Conservation (phyloP, 1,139 yeast species). For the Pichia sp. region DNA sequence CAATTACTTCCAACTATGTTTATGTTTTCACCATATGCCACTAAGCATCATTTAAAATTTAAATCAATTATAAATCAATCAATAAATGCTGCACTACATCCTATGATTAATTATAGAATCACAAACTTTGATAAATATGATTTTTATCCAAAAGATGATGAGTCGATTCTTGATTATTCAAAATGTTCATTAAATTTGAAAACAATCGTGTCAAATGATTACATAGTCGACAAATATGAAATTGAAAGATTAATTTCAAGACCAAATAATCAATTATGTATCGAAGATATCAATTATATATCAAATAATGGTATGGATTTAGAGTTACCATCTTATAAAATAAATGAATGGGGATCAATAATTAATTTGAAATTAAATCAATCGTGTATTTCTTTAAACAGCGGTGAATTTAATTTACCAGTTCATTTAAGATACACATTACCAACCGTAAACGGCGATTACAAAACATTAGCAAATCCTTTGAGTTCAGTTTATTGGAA, state of each 20-base stretch:
- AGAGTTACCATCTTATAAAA: constrained; percentile 26
- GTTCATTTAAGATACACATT: constrained; percentile 26
- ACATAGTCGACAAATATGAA: constrained; percentile 25
- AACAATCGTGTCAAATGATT: constrained; percentile 19
- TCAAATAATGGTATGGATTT: constrained; percentile 22
- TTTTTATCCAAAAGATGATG: constrained; percentile 9
- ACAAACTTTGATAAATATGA: background rate
- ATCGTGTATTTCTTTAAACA: constrained; percentile 6
- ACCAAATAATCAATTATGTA: background rate
- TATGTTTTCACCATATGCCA: background rate
- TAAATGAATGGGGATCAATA: constrained; percentile 22
- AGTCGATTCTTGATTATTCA: constrained; percentile 17
- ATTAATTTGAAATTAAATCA: constrained; percentile 17
- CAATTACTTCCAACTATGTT: background rate
- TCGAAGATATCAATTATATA: constrained; percentile 3
- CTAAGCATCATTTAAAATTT: background rate
- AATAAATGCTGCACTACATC: background rate
- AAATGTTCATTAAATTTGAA: constrained; percentile 20
- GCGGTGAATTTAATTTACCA: constrained; percentile 22
- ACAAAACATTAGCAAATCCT: constrained; percentile 12
- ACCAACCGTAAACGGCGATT: constrained; percentile 14
- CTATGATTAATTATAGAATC: constrained; percentile 6
- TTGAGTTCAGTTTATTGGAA: constrained; percentile 25
- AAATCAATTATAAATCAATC: background rate
- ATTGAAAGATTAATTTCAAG: constrained; percentile 7